Evolutionary conservation across 192 early-diverging fungal species (phyloP), one percentile per base, ranked within the genome.

Genomic region (Linnemannia exigua): DNA sequence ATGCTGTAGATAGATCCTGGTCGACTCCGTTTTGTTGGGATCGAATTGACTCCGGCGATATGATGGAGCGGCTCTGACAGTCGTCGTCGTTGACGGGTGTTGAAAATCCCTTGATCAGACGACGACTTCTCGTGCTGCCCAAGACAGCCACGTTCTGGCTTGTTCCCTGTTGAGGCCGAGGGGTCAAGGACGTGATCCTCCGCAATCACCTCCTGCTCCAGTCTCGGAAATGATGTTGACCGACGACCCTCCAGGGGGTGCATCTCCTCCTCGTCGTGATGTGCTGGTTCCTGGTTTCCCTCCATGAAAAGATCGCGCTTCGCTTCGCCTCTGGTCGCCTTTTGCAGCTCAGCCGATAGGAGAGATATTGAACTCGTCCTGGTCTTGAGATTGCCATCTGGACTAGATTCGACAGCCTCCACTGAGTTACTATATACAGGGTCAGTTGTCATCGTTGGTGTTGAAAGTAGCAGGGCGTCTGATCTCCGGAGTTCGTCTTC

Each of bases 1-100:
- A 80, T n/a, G 33, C 84, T 86, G 38, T 80, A 86, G 20, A 86
- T 86, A 0, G 84, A 86, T 1, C 78, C 79, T 31, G 84, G 84
- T 33, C 84, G 73, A 36, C 37, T 80, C 48, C 77, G 76, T 33
- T 80, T 86, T 5, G 63, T 66, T 1, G 77, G 33, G 20, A 77
- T 35, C 0, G 84, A 76, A 48, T 47, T 73, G 3, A 22, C 37
- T 36, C 63, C 68, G 12, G 72, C 36, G 36, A 76, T 48, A 67
- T 77, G 74, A 35, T 80, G 74, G 28, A 86, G 28, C 11, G 84
- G 84, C 47, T 86, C 84, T 7, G 84, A 86, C 0, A 86, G 78
- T 35, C 84, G 78, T 50, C 84, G 84, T 38, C 73, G 74, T 50
- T 79, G 78, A 20, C 75, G 74, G 9, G 33, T 19, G 17, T 38